Conservation (phyloP, 2,329 filamentous ascomycete genomes). For the Zymoseptoria passerinii region DNA sequence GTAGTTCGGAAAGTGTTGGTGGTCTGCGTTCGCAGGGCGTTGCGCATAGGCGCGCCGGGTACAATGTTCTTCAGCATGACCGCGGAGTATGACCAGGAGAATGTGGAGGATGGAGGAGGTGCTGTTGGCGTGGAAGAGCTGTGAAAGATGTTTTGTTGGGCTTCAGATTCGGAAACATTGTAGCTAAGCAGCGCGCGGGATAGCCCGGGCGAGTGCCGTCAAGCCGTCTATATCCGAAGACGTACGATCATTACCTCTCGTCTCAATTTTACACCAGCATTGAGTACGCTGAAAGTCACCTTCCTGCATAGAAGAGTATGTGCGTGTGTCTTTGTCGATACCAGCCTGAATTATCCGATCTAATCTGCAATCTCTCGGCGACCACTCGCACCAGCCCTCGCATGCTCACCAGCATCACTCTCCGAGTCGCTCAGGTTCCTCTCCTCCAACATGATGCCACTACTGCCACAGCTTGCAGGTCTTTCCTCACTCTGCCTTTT, state of each 20-base stretch:
- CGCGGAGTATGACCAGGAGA: neutral
- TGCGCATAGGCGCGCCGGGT: conserved; percentile 16
- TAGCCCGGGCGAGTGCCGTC: too few relatives aligned
- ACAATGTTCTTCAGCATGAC: conserved; percentile 22
- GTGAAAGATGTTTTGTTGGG: neutral
- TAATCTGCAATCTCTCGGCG: neutral
- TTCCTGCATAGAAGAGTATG: too few relatives aligned
- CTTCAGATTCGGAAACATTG: neutral
- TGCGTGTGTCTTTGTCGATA: too few relatives aligned
- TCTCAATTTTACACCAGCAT: too few relatives aligned
- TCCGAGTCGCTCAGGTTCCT: conserved; percentile 31
- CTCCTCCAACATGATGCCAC: conserved; percentile 36
- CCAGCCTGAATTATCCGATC: too few relatives aligned
- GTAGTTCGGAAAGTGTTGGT: conserved; percentile 14
- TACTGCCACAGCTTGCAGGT: conserved; percentile 26
- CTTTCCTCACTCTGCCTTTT: conserved; percentile 25
- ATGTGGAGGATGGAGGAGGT: neutral
- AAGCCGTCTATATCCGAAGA: too few relatives aligned
- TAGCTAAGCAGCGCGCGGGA: too few relatives aligned
- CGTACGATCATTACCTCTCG: too few relatives aligned
- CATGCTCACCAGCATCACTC: conserved; percentile 23
- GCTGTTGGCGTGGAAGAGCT: neutral
- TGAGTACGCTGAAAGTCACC: too few relatives aligned
- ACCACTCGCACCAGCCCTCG: neutral
- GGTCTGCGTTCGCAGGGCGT: conserved; percentile 17